These are phyloP conservation scores for Schizochytrium sp. DNA, from an alignment of 108 stramenopile species.

Conservation along the genomic window DNA sequence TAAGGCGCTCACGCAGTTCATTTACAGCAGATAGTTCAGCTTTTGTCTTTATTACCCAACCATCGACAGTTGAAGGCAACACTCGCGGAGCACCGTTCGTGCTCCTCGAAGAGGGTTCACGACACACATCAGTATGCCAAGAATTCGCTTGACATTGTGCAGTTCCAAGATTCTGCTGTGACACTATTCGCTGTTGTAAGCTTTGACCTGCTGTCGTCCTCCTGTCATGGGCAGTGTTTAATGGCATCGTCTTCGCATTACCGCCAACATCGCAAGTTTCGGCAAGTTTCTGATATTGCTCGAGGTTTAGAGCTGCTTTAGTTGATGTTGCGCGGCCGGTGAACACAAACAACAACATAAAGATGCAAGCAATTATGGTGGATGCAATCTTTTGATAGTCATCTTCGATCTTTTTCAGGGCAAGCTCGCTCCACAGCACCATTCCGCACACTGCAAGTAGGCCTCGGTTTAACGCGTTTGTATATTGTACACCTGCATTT, in stretches of 20 bases:
- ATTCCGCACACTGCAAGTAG: not conserved
- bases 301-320: not conserved
- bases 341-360: not conserved
- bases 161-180: no score
- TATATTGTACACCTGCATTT: not conserved
- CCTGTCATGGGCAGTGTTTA: no score
- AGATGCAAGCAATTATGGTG: not conserved
- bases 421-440: not conserved
- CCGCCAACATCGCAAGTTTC: not conserved
- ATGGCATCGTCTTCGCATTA: no score
- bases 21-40: constrained; percentile 34
- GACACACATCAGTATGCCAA: not conserved
- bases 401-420: not conserved
- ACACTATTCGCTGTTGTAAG: no score
- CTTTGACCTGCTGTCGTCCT: no score
- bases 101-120: not conserved
- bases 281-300: not conserved
- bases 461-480: not conserved
- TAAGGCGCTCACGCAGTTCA: constrained; percentile 45
- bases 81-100: no score
- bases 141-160: not conserved
- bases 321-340: not conserved
- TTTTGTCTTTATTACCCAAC: constrained; percentile 55
- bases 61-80: constrained; percentile 39
- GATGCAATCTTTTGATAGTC: not conserved